Evolutionary conservation across 2,329 filamentous ascomycete species (phyloP).

Genomic region (Spiromastix sp.): DNA sequence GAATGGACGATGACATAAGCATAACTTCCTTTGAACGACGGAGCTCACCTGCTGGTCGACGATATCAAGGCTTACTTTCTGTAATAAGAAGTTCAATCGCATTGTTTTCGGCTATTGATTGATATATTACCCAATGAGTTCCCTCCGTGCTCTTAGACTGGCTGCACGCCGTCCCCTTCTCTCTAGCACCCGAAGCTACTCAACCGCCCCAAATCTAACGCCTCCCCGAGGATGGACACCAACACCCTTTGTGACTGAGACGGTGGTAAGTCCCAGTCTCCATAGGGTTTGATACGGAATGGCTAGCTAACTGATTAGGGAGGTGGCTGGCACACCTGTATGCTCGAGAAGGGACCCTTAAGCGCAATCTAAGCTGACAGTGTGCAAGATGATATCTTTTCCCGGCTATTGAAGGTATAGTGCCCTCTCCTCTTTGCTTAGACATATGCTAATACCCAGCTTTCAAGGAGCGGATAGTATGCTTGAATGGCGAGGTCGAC

Average conservation of each 20-base stretch:
- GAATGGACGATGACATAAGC: no score
- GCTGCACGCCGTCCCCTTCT: slow-evolving; percentile 6
- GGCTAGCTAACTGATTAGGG: slow-evolving; percentile 37
- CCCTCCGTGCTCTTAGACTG: slow-evolving; percentile 8
- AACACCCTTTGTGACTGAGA: slow-evolving; percentile 46
- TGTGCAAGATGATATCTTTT: slow-evolving; percentile 65
- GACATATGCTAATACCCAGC: neutral
- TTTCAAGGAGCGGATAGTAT: slow-evolving; percentile 83
- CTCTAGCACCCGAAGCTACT: slow-evolving; percentile 7
- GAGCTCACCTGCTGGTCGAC: neutral
- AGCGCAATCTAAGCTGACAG: slow-evolving; percentile 17
- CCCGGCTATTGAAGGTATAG: slow-evolving; percentile 61
- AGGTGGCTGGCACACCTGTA: slow-evolving; percentile 69
- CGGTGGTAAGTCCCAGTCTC: slow-evolving; percentile 38
- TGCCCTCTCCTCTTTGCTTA: no score
- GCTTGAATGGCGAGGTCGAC: slow-evolving; percentile 83
- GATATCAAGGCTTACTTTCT: neutral
- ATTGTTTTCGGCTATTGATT: no score
- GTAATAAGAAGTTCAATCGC: no score
- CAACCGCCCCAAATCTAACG: slow-evolving; percentile 7
- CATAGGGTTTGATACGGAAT: neutral
- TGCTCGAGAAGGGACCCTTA: slow-evolving; percentile 22
- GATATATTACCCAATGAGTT: slow-evolving; percentile 10
- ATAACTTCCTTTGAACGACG: neutral
- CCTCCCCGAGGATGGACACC: slow-evolving; percentile 37